phyloP scores from a whole-genome alignment of 2,329 filamentous ascomycete genomes.

The Neonectria hederae region DNA sequence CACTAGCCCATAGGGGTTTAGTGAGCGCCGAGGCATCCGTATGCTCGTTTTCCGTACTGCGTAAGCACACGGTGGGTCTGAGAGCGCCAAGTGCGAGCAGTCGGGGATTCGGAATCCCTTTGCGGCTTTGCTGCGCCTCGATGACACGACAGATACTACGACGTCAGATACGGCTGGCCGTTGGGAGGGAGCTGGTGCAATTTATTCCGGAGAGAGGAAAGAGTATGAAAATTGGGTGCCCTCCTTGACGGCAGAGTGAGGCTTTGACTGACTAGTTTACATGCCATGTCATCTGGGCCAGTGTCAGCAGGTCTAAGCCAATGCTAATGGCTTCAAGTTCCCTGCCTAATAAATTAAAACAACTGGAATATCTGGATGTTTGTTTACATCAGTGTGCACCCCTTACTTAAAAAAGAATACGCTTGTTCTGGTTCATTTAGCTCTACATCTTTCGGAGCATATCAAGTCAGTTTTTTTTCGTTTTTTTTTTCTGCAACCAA shows the following conservation, averaged over 20 bases:
- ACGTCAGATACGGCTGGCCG: slow-evolving; percentile 51
- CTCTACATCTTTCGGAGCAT: no score
- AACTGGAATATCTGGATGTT: no score
- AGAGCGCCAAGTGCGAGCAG: background rate
- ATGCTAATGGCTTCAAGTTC: slow-evolving; percentile 28
- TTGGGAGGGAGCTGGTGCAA: slow-evolving; percentile 68
- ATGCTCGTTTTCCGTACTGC: background rate
- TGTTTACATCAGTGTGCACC: no score
- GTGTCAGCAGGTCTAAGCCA: slow-evolving; percentile 66
- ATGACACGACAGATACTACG: background rate
- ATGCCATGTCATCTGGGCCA: slow-evolving; percentile 47
- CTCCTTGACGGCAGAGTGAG: background rate
- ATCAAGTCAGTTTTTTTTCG: no score
- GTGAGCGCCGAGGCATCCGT: background rate
- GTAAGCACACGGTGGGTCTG: background rate
- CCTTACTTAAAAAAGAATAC: no score
- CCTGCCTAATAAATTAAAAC: background rate
- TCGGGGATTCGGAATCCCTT: background rate
- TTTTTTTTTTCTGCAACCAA: no score
- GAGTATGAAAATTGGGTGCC: background rate
- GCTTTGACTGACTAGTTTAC: background rate
- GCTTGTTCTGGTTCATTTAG: no score
- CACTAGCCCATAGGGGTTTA: background rate
- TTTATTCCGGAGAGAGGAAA: background rate
- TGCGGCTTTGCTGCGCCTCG: background rate